phyloP scores from a whole-genome alignment of 805 yeast genomes.

The Deakozyma indianensis region DNA sequence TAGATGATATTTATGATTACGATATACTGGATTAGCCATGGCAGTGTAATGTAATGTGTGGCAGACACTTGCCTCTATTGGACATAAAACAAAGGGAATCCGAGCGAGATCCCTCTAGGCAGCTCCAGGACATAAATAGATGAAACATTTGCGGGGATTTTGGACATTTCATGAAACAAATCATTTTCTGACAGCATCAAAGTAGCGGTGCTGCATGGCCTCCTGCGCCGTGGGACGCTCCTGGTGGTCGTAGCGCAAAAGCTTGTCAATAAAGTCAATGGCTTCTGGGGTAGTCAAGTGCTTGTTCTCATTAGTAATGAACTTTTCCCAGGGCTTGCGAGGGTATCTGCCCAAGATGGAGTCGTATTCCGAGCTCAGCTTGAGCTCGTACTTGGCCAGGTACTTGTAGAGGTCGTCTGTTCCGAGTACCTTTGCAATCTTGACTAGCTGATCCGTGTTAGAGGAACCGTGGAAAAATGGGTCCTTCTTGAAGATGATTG shows the following conservation, averaged over 20 bases:
- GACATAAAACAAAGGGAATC: no score
- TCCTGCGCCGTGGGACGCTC: constrained; percentile 79
- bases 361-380: constrained; percentile 66
- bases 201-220: constrained; percentile 67
- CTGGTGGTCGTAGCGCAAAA: constrained; percentile 75
- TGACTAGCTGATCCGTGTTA: constrained; percentile 82
- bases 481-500: constrained; percentile 76
- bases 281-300: constrained; percentile 57
- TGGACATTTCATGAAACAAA: background rate
- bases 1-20: background rate
- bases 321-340: constrained; percentile 75
- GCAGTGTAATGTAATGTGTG: no score
- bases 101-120: no score
- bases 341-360: constrained; percentile 55
- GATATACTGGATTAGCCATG: no score
- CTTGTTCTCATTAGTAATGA: constrained; percentile 55
- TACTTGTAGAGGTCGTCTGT: constrained; percentile 60
- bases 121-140: background rate
- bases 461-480: constrained; percentile 89
- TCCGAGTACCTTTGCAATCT: constrained; percentile 78
- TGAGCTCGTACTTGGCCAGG: constrained; percentile 52
- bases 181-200: constrained; percentile 25
- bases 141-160: background rate
- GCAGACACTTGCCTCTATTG: no score
- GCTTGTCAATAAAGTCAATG: constrained; percentile 57